Base-by-base conservation (phyloP, 208 protist species). In the Crithidia bombi region DNA sequence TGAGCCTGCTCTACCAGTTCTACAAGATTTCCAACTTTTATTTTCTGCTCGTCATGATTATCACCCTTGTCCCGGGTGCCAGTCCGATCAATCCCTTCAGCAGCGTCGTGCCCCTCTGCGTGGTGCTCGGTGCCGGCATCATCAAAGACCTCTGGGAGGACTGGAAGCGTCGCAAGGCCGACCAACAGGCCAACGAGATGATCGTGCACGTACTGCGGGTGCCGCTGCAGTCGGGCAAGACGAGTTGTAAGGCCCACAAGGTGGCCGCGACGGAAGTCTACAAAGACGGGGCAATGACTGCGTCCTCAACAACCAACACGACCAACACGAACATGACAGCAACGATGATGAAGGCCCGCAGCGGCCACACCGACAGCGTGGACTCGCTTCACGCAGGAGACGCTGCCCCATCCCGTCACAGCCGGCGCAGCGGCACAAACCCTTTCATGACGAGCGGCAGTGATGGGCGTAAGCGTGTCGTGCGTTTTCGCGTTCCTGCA, bases 11-110 rank as follows among this genome's bases (percentile, higher is more conserved):
- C 17, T 94, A 85, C 38, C 96, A 98, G 75, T 98, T 98, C 59
- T 81, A 82, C 55, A 87, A 86, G 70, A 77, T 97, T 30, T 91
- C 90, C 1, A 98, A 98, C 77, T 65, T 96, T 11, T 98, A 98
- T 75, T 98, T 98, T 71, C 64, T 98, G 9, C 43, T 98, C 7
- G 86, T 98, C 19, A 92, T 91, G 57, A 70, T 97, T 26, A 73
- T 98, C 43, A 73, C 90, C 10, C 64, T 98, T 5, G 85, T 98
- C 58, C 95, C 96, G 11, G 82, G 81, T 32, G 81, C 91, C 0
- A 92, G 78, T 46, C 93, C 96, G 15, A 90, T 98, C 33, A 91
- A 85, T 59, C 96, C 98, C 5, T 81, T 91, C 50, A 98, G 94
- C 61, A 82, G 79, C 41, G 74, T 97, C 26, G 57, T 93, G 11